Conservation (phyloP, 148 eudicot genomes). For the Heliamphora exappendiculata region DNA sequence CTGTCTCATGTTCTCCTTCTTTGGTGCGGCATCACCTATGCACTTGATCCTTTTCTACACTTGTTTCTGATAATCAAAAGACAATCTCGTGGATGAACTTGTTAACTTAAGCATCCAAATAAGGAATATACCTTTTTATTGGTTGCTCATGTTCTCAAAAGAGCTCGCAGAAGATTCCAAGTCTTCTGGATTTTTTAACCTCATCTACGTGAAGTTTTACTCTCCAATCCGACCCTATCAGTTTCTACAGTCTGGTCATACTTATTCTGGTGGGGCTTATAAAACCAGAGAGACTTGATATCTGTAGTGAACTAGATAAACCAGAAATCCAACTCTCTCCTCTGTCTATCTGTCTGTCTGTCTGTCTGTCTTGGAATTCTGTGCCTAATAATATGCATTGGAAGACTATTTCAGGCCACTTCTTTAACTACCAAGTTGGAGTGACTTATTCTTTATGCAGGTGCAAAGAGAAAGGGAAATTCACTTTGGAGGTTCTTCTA, state of each 20-base stretch:
- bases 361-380: no score
- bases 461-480: constrained; percentile 1
- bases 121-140: background rate
- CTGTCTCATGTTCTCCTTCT: no score
- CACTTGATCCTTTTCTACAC: background rate
- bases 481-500: background rate
- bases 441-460: constrained; percentile 7
- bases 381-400: no score
- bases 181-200: background rate
- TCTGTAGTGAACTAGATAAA: no score
- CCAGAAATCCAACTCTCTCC: no score
- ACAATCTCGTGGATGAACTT: background rate
- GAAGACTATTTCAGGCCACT: no score
- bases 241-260: background rate
- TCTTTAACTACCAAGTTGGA: no score
- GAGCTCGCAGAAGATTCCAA: background rate
- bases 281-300: no score
- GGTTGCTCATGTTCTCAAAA: background rate
- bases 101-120: background rate
- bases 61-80: background rate
- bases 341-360: no score
- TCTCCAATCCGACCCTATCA: background rate
- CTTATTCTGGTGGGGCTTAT: background rate
- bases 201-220: background rate
- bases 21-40: no score